These are phyloP conservation scores for Wallacemonas sp. DNA, from an alignment of 208 protist genomes.

Conservation along the genomic window DNA sequence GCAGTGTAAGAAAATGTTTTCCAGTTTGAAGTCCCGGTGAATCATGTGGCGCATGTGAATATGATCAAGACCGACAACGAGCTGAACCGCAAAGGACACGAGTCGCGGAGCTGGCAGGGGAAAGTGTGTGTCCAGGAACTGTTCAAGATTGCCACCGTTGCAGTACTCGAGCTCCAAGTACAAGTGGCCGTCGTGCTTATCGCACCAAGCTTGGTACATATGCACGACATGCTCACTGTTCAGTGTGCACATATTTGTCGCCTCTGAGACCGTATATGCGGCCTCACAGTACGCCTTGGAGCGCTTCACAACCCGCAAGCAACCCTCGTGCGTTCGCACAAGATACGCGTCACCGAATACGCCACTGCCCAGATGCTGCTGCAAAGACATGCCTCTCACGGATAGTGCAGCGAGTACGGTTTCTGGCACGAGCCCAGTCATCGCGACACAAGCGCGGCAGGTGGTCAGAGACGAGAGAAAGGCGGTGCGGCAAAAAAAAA, in stretches of 20 bases:
- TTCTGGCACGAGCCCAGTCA: neutral
- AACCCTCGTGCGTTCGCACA: constrained; percentile 15
- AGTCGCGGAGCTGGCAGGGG: constrained; percentile 46
- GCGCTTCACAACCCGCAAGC: constrained; percentile 56
- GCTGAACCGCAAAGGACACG: constrained; percentile 53
- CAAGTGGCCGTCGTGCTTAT: constrained; percentile 28
- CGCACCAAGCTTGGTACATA: constrained; percentile 53
- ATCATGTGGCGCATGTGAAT: constrained; percentile 64
- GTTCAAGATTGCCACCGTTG: constrained; percentile 53
- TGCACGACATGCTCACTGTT: constrained; percentile 61
- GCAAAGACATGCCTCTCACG: constrained; percentile 5
- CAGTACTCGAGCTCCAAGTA: constrained; percentile 82
- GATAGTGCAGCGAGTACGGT: neutral
- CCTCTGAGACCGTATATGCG: constrained; percentile 30
- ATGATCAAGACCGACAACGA: constrained; percentile 72
- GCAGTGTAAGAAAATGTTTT: constrained; percentile 58
- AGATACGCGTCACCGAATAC: constrained; percentile 44
- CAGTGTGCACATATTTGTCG: constrained; percentile 40
- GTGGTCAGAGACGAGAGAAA: neutral
- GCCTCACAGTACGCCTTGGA: constrained; percentile 20
- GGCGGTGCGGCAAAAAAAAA: too few species aligned
- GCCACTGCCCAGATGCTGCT: constrained; percentile 40
- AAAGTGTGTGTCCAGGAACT: constrained; percentile 33
- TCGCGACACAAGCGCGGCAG: neutral
- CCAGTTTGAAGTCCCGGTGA: constrained; percentile 64